Evolutionary conservation across 345 rosid species (phyloP).

Genomic region (Stellera chamaejasme): DNA sequence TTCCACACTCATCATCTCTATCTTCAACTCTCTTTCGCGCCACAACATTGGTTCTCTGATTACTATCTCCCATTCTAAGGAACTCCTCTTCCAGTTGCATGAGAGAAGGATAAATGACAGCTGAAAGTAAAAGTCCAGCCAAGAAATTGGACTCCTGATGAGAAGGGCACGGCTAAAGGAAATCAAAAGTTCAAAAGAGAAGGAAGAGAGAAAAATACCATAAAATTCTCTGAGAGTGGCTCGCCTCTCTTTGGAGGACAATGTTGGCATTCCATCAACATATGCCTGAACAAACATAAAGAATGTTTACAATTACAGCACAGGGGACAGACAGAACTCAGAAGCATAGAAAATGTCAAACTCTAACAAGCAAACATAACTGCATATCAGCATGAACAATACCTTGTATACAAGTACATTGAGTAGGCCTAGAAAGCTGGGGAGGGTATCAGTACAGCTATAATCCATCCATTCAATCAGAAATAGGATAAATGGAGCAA

Average conservation of each 20-base stretch:
- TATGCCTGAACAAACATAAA: constrained; percentile 30
- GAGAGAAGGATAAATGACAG: constrained; percentile 55
- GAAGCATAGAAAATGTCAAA: not conserved
- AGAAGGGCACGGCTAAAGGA: not conserved
- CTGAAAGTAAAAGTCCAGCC: constrained; percentile 25
- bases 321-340: not conserved
- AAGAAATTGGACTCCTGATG: constrained; percentile 5
- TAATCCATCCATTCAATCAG: constrained; percentile 65
- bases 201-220: constrained; percentile 26
- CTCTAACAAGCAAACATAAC: not conserved
- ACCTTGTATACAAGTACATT: constrained; percentile 54
- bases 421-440: constrained; percentile 49
- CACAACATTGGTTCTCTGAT: constrained; percentile 14
- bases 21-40: constrained; percentile 25
- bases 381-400: not conserved
- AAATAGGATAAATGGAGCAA: constrained; percentile 50
- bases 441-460: constrained; percentile 50
- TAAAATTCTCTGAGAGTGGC: constrained; percentile 60
- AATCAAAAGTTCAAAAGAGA: not conserved
- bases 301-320: not conserved
- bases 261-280: constrained; percentile 48
- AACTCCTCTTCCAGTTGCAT: constrained; percentile 41
- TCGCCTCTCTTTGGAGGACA: constrained; percentile 48
- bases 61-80: constrained; percentile 16
- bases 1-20: constrained; percentile 57